A percentile compares a stretch with the other conserved stretches of the same genome.
Conservation (phyloP, 306 rosid species). For the Gynostemma pentaphyllum region DNA sequence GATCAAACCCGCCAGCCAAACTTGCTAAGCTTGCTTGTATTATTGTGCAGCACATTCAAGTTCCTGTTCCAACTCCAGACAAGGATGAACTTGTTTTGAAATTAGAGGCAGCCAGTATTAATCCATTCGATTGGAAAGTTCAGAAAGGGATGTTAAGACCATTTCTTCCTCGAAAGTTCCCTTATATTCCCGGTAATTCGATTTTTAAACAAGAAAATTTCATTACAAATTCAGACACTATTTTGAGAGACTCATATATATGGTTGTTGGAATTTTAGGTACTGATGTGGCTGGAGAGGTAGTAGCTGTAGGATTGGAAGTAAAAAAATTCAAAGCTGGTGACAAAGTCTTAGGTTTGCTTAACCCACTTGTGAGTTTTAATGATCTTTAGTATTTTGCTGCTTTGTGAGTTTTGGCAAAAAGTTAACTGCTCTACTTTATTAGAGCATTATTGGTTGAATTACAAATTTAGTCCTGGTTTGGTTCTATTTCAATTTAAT, state of each 20-base stretch:
- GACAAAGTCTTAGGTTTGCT: constrained; percentile 54
- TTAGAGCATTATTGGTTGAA: no score
- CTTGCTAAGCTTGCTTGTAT: no score
- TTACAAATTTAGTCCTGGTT: no score
- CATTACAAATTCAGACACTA: not conserved
- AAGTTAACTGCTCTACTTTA: no score
- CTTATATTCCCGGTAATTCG: constrained; percentile 51
- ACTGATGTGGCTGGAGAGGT: constrained; percentile 67
- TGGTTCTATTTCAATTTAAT: no score
- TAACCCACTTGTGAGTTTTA: constrained; percentile 19
- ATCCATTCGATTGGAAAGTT: constrained; percentile 72
- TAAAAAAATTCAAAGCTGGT: constrained; percentile 33
- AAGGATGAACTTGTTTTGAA: constrained; percentile 56
- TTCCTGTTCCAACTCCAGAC: constrained; percentile 43
- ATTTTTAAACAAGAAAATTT: no score
- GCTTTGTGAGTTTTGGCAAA: not conserved
- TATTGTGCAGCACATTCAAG: constrained; percentile 43
- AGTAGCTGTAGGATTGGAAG: constrained; percentile 42
- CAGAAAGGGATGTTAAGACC: constrained; percentile 59
- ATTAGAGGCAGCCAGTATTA: constrained; percentile 60
- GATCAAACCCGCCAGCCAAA: no score
- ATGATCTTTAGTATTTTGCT: not conserved
- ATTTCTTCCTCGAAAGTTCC: constrained; percentile 48
- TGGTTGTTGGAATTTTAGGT: constrained; percentile 20
- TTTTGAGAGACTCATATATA: not conserved